Base-by-base conservation (phyloP, 2,329 filamentous ascomycete genomes). In the Tolypocladium pustulatum region DNA sequence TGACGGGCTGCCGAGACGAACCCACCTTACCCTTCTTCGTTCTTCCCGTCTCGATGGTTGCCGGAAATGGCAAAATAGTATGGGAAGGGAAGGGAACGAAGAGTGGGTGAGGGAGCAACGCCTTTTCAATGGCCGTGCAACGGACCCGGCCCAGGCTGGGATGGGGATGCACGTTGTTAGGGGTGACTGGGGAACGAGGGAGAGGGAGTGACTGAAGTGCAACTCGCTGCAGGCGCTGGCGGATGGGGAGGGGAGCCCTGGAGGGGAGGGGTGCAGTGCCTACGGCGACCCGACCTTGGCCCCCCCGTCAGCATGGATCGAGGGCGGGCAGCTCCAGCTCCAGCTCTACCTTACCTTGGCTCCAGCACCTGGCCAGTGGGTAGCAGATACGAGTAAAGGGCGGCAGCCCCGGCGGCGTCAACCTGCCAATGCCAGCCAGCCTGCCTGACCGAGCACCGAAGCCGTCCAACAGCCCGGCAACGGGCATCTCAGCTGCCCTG, bases 121-220 rank as follows among this genome's bases (percentile, higher is more conserved):
- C 68, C 68, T 75, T 75, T 75, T 75, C 66, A 75, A 75, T 74
- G 71, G 63, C 62, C 64, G 67, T 64, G 63, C 63, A 63, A 63
- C 57, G 60, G 61, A 58, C 63, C 62, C 62, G 61, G 62, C 63
- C 65, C 65, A 63, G 64, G 55, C 60, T 58, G 62, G 61, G 66
- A 64, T 65, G 65, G 64, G 67, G 66, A 64, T 64, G 60, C 61
- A 69, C 64, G 68, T 69, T 70, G 68, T 68, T 67, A 66, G 65
- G 65, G 65, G 65, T 61, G 65, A 67, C 64, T 66, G 61, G 61
- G 58, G 57, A 58, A 58, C 53, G 41, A 55, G 57, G 55, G 32
- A 46, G 49, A 41, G 25, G 32, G 43, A 57, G 58, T 36, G 38
- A 54, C 55, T n/a, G 13, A 41, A 55, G 38, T 15, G 57, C 22